phyloP scores from a whole-genome alignment of 192 early-diverging fungal genomes.

The Coemansia sp. region DNA sequence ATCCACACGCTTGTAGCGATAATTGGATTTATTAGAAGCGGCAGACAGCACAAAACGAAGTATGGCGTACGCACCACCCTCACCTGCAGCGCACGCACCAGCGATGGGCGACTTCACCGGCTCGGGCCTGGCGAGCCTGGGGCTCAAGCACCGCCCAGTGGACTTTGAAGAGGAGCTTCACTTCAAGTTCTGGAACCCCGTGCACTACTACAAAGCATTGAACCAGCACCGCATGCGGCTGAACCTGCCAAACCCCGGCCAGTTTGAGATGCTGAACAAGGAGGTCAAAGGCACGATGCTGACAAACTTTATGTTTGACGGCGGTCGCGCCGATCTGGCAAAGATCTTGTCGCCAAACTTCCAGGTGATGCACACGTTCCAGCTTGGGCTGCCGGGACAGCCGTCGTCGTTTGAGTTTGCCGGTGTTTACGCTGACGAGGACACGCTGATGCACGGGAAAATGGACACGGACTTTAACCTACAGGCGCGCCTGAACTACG shows the following conservation, averaged over 20 bases:
- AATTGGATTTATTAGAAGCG: neutral
- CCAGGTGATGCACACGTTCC: slow-evolving; percentile 90
- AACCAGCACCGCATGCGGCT: slow-evolving; percentile 50
- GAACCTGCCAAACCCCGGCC: slow-evolving; percentile 48
- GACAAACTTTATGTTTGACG: slow-evolving; percentile 89
- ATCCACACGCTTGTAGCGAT: neutral
- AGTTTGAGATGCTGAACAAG: slow-evolving; percentile 46
- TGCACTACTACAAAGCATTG: slow-evolving; percentile 47
- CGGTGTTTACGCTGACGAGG: slow-evolving; percentile 76
- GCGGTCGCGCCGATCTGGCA: slow-evolving; percentile 89
- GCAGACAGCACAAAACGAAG: neutral
- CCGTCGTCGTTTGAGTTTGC: slow-evolving; percentile 93
- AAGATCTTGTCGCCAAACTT: slow-evolving; percentile 94
- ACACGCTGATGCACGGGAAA: slow-evolving; percentile 86
- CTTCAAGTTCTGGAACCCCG: slow-evolving; percentile 54
- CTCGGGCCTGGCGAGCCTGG: slow-evolving; percentile 26
- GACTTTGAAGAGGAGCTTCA: slow-evolving; percentile 49
- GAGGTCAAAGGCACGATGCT: slow-evolving; percentile 65
- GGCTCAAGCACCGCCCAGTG: slow-evolving; percentile 19
- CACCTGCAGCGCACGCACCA: slow-evolving; percentile 7
- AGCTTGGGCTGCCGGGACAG: slow-evolving; percentile 74
- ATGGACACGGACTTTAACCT: slow-evolving; percentile 91
- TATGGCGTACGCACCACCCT: slow-evolving; percentile 35
- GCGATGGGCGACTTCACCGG: slow-evolving; percentile 6
- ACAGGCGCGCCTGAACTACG: slow-evolving; percentile 77